Evolutionary conservation across 768 basidiomycete genomes (phyloP).

Genomic region (Leccinum arenicola): DNA sequence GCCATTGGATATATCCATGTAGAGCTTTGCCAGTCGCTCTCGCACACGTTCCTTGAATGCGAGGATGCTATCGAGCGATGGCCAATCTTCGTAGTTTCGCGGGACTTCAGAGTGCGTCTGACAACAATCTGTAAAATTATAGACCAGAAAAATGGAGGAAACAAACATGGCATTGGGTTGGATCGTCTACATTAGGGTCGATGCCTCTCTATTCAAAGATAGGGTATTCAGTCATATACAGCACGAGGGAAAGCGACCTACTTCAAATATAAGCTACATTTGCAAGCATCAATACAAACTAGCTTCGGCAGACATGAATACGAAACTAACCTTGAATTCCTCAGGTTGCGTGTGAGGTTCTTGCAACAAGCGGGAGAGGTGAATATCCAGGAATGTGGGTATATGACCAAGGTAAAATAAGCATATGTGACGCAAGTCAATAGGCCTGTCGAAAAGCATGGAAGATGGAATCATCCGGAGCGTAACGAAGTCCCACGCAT

Average conservation of each 20-base stretch:
- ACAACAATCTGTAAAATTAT: conserved; percentile 1
- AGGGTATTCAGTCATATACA: conserved; percentile 4
- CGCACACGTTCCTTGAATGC: conserved; percentile 79
- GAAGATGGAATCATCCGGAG: conserved; percentile 80
- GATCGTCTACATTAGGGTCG: conserved; percentile 92
- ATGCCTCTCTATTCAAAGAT: conserved; percentile 72
- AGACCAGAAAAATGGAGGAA: background rate
- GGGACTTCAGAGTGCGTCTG: conserved; percentile 93
- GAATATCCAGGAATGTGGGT: conserved; percentile 89
- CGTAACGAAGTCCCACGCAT: conserved; percentile 84
- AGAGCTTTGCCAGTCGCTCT: conserved; percentile 65
- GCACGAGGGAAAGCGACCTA: conserved; percentile 25
- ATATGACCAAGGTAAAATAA: conserved; percentile 98
- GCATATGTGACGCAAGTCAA: conserved; percentile 91
- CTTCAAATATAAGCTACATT: conserved; percentile 72
- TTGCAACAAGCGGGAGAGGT: conserved; percentile 68
- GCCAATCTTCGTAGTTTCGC: conserved; percentile 80
- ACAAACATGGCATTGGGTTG: conserved; percentile 78
- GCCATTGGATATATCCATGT: conserved; percentile 63
- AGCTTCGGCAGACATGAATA: background rate
- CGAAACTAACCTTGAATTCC: conserved; percentile 58
- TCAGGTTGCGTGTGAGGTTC: conserved; percentile 85
- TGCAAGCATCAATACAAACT: conserved; percentile 3
- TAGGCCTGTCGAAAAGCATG: conserved; percentile 89
- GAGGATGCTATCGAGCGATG: conserved; percentile 63